A percentile compares a stretch with the other conserved stretches of the same genome.
phyloP scores from a whole-genome alignment of 1,284 basidiomycete species.

The Trichosporon inkin region DNA sequence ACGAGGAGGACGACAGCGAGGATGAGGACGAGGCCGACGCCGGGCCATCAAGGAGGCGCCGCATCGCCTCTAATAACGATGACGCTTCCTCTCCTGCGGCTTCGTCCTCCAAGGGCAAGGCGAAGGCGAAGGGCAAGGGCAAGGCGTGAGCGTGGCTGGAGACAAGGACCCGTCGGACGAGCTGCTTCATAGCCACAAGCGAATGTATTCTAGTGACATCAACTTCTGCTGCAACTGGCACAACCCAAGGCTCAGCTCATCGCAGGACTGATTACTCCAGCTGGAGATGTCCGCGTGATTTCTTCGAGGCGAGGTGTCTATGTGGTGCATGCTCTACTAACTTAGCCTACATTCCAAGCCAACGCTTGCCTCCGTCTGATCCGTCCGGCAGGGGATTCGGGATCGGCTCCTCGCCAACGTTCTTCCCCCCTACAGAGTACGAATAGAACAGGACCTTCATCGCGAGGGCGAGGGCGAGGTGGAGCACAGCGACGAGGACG shows the following conservation, averaged over 20 bases:
- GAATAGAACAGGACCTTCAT: conserved; percentile 86
- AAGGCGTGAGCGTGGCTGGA: no score
- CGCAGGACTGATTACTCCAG: not conserved
- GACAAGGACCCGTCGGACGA: no score
- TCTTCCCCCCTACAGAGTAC: conserved; percentile 37
- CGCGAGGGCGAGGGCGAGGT: conserved; percentile 68
- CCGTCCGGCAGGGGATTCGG: not conserved
- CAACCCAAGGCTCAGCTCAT: not conserved
- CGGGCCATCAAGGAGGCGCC: no score
- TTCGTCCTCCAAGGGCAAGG: no score
- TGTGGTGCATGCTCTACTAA: not conserved
- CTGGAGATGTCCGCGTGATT: no score
- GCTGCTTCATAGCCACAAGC: no score
- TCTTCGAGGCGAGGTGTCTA: not conserved
- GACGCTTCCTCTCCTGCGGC: no score
- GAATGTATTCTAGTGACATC: no score
- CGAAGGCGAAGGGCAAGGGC: no score
- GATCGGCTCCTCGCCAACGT: conserved; percentile 35
- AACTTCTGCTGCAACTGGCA: not conserved
- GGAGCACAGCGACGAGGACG: conserved; percentile 64
- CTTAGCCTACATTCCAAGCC: not conserved
- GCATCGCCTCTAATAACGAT: no score
- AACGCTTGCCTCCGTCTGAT: not conserved
- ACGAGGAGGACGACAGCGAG: no score
- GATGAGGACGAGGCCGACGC: no score